Percentiles rank a stretch among this genome's conserved stretches.
Evolutionary conservation across 176 grass and related monocot genomes (phyloP).

Genomic region (Tillandsia leiboldiana): DNA sequence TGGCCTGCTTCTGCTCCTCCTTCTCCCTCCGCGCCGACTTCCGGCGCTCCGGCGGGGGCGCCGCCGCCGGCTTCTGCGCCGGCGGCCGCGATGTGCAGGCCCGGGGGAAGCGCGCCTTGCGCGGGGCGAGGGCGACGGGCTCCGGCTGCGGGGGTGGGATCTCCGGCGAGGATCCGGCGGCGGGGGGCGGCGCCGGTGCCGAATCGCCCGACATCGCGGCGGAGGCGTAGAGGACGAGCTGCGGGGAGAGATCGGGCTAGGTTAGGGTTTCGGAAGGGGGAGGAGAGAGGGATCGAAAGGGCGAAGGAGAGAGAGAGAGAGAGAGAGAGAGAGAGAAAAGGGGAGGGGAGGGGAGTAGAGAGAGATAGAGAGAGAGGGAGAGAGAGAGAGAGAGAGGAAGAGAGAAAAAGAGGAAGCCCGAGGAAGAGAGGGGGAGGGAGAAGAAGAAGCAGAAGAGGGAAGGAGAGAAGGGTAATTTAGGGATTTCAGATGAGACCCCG

Average conservation of each 20-base stretch:
- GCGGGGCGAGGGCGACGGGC: constrained; percentile 2
- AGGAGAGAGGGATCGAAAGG: constrained; percentile 32
- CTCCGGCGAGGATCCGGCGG: constrained; percentile 17
- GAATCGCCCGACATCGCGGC: constrained; percentile 11
- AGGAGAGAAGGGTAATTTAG: too few species aligned
- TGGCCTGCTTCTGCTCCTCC: constrained; percentile 22
- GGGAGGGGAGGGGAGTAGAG: constrained; percentile 21
- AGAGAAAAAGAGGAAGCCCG: constrained; percentile 29
- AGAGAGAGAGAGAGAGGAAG: constrained; percentile 30
- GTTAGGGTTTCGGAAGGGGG: constrained; percentile 13
- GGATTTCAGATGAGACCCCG: too few species aligned
- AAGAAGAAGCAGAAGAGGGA: background rate
- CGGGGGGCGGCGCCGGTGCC: constrained; percentile 15
- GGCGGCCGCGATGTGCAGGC: constrained; percentile 56
- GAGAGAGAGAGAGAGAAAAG: too few species aligned
- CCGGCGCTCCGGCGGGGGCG: constrained; percentile 39
- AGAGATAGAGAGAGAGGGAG: constrained; percentile 10
- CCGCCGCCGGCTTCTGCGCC: background rate
- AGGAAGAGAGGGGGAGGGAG: background rate
- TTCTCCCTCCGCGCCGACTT: constrained; percentile 20
- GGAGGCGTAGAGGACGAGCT: constrained; percentile 10
- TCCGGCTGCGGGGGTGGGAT: constrained; percentile 9
- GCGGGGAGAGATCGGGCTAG: constrained; percentile 17
- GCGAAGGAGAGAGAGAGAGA: constrained; percentile 13
- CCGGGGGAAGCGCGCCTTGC: constrained; percentile 56